Percentiles rank a stretch among this genome's conserved stretches.
Evolutionary conservation across 257 asterid species (phyloP).

Genomic region (Nicotiana benthamiana): DNA sequence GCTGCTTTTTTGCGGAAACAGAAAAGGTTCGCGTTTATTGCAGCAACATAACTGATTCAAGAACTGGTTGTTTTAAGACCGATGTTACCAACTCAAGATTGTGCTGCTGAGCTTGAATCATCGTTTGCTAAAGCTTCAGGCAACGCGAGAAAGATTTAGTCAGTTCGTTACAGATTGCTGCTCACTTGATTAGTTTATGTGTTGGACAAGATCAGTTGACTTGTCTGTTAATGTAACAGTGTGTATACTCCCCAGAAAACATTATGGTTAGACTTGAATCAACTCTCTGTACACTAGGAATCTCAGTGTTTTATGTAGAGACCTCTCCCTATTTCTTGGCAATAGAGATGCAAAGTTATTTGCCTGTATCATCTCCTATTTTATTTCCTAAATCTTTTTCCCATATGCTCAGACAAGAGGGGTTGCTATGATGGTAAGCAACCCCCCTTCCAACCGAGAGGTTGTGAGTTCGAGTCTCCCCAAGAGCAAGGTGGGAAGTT

Average conservation of each 20-base stretch:
- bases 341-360: constrained; percentile 15
- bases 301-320: constrained; percentile 9
- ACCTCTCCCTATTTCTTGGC: background rate
- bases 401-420: no score
- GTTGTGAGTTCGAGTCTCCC: no score
- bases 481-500: no score
- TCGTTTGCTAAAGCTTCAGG: background rate
- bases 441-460: no score
- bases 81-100: constrained; percentile 1
- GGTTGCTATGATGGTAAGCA: no score
- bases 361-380: background rate
- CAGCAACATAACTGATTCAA: constrained; percentile 7
- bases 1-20: background rate
- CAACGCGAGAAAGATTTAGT: background rate
- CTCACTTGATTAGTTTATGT: background rate
- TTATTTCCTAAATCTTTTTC: background rate
- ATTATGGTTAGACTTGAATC: constrained; percentile 1
- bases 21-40: background rate
- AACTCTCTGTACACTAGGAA: constrained; percentile 14
- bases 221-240: constrained; percentile 8
- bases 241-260: constrained; percentile 11
- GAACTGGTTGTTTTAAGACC: background rate
- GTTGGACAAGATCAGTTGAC: background rate
- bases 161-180: constrained; percentile 7
- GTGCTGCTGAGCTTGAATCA: background rate